Base-by-base conservation (phyloP, 2,329 filamentous ascomycete species). In the Cercospora brassicicola region DNA sequence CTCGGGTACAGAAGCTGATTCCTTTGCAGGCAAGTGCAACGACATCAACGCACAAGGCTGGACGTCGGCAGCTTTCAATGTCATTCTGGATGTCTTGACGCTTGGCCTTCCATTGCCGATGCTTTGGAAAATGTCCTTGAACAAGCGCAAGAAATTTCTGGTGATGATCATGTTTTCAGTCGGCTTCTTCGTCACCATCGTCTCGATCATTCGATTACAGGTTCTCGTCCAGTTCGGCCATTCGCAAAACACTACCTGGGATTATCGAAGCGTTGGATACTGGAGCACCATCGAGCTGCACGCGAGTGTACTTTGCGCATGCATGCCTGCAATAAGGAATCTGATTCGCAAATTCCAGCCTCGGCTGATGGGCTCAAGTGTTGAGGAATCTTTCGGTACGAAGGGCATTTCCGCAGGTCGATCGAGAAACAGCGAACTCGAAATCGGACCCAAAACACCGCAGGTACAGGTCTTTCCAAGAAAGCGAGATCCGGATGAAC, bases 11-110 rank as follows among this genome's bases (percentile, higher is more conserved):
- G 2, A 30, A 1, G 26, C 23, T 51, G 9, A 62, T 10, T 15
- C 0, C 11, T 3, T 0, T 42, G 15, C 42, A 62, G 45, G 61
- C 31, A 18, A 51, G 5, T 72, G 71, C 63, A 71, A 68, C 56
- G 65, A 69, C 39, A 72, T 72, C 61, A 72, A 72, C 30, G 71
- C 71, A 9, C 71, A 71, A 51, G 67, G 69, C 45, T 71, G 69
- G 71, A 61, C 67, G 7, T 67, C 71, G 1, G 69, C 71, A 5
- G 67, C 60, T 1, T 65, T 72, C 62, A 72, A 72, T 51, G 59
- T 72, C 15, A 62, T 68, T 10, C 60, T 75, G 18, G 73, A 75
- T 56, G 31, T 74, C 33, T 39, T 74, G 13, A 67, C 72, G 2
- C 59, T 75, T 10, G 51, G 53, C 11, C 68, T 75, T 15, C 73